Evolutionary conservation across 2,329 filamentous ascomycete species (phyloP), one percentile per base, ranked within the genome.

Genomic region (Fusarium luffae): DNA sequence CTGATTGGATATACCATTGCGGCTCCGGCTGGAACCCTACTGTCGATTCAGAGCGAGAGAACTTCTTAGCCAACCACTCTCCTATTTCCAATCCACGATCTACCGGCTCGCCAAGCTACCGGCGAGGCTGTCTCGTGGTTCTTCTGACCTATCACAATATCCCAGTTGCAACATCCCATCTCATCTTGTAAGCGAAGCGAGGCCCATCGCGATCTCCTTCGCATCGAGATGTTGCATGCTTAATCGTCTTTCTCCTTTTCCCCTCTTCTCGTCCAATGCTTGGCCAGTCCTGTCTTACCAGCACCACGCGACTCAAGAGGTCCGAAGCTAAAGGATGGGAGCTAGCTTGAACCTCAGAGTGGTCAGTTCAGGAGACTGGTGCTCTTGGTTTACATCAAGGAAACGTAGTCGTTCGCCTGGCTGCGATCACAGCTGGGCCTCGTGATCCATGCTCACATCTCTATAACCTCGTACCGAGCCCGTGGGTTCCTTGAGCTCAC

Each of bases 21-120:
- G 34, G 34, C 34, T 37, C 34, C 34, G 34, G 34, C 34, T 37
- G 18, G 34, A 54, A 42, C 55, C 54, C 28, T 66, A 21, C 63
- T 37, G 47, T 37, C 46, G 56, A 63, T 58, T 59, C 40, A 4
- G 43, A 46, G 23, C 37, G 25, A 16, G 19, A 28, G 41, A 44
- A 25, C 25, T 25, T 42, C 42, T 8, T 32, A 59, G 16, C 54
- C 63, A 61, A 66, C 54, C 42, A 54, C 41, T 60, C 32, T 19
- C 34, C 13, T 30, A 47, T 28, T 60, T n/a, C 28, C 25, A 47
- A 47, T 60, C n/a, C 23, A 47, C 27, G 37, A 66, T 66, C 61
- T 61, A 61, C 55, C 37, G 12, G 37, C 42, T 30, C 49, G 62
- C 21, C 32, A 46, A 66, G 54, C 48, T 66, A 41, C 63, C 37